Conservation (phyloP, 306 rosid species). For the Mucuna pruriens region DNA sequence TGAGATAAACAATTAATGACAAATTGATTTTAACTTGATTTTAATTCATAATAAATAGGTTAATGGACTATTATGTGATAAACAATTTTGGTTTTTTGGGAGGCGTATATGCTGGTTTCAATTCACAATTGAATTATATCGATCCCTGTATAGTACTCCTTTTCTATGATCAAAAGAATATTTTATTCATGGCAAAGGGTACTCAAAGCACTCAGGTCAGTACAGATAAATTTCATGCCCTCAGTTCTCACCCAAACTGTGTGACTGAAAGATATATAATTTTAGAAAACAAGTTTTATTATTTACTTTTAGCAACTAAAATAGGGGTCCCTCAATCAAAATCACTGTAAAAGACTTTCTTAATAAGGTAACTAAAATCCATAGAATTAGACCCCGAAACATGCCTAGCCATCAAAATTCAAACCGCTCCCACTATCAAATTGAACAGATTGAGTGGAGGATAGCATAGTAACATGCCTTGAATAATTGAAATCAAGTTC, state of each 20-base stretch:
- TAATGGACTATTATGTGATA: too few species aligned
- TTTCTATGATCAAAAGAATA: too few species aligned
- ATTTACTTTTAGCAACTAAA: background rate
- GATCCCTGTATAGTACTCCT: too few species aligned
- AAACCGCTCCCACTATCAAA: background rate
- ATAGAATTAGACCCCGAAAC: background rate
- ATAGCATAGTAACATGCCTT: background rate
- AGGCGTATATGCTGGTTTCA: too few species aligned
- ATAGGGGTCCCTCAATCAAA: background rate
- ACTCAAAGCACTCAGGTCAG: background rate
- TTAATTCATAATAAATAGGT: too few species aligned
- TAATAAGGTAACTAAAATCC: background rate
- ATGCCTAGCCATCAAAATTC: background rate
- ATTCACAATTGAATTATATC: too few species aligned
- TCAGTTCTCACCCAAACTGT: background rate
- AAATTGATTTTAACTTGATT: too few species aligned
- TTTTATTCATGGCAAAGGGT: background rate
- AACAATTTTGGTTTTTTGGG: too few species aligned
- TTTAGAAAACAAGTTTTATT: background rate
- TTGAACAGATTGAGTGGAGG: background rate
- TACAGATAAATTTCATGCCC: background rate
- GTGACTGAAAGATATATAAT: background rate
- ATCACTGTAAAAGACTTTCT: background rate
- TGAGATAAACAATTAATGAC: too few species aligned
- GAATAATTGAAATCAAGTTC: slow-evolving; percentile 21